Base-by-base conservation (phyloP, 305 asterid species). In the Rubia tinctorum region DNA sequence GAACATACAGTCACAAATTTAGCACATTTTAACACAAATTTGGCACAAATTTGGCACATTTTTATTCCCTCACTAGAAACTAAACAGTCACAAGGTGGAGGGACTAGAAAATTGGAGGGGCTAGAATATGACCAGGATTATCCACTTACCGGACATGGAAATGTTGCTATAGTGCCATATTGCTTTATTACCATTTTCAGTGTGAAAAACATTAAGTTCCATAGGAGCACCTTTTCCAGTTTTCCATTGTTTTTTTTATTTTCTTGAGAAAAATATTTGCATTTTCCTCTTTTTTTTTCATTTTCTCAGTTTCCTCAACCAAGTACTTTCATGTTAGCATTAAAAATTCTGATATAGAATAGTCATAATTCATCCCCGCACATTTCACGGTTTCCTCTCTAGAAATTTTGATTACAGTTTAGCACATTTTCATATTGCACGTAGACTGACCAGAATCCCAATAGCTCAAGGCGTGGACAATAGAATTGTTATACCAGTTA, bases 101-200 rank as follows among this genome's bases (percentile, higher is more conserved):
- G 34, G 34, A 30, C 34, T 30, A 30, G 34, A 30, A 30, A 68
- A 40, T 63, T 56, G 68, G 13, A 22, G 47, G 75, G 60, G 12
- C 22, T 62, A 39, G 34, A 66, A 78, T 5, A 66, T 22, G 25
- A 8, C 5, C 43, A 23, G 73, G 72, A 45, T 44, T 73, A 22
- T 60, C 37, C 66, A 60, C n/a, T 60, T 27, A 60, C 40, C 18
- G 11, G 17, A 13, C 39, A 60, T 25, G 83, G 65, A 5, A 30
- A 17, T 42, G 58, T 30, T 17, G 66, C 68, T 62, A 73, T 59
- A 51, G 59, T 53, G 5, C 22, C 22, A 51, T 60, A 73, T 51
- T 77, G 67, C 37, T 60, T 23, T 60, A 42, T 75, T 73, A 71
- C 71, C 58, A 73, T 56, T 71, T 78, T 72, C 51, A 58, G 77